Base-by-base conservation (phyloP, 225 moss, liverwort and hornwort genomes). In the Pseudisothecium myosuroides region DNA sequence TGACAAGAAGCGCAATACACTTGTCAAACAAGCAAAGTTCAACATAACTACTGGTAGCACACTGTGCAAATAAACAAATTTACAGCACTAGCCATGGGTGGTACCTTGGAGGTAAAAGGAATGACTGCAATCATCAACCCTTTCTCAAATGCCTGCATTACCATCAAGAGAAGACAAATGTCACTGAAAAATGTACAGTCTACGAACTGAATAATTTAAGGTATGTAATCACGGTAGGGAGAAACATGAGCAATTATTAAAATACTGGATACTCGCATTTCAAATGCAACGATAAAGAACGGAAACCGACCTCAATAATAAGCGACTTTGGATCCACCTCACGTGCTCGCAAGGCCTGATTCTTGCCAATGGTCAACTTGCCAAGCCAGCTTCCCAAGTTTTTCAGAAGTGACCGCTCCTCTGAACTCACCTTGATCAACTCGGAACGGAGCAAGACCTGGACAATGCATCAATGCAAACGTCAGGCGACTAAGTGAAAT, bases 51-150 rank as follows among this genome's bases (percentile, higher is more conserved):
- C 34, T 61, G 43, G 62, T 45, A 54, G 69, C 27, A 54, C 18
- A 72, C 55, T 84, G 65, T 12, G 49, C 56, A 83, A 65, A 88
- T 63, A 45, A 80, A 87, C 37, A 52, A 80, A 49, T 80, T 58
- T 68, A 66, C 63, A 90, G 78, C 62, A 69, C 17, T 80, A 88
- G 89, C 88, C 28, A 86, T 68, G 55, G 74, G 83, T 43, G 54
- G 63, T 85, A 98, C 97, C 99, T 99, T 99, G 32, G 97, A 97
- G 47, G 97, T 99, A 64, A 99, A 99, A 55, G 99, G 99, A 87
- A 99, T 96, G n/a, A 99, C 95, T 21, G 99, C 99, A 92, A 99
- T 97, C 99, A 99, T 99, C 60, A 99, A 91, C 68, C 99, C 99
- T 87, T 96, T 99, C 84, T 97, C 97, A 90, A 96, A 99, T 69